phyloP scores from a whole-genome alignment of 352 stramenopile genomes.

The Pythium oligandrum region DNA sequence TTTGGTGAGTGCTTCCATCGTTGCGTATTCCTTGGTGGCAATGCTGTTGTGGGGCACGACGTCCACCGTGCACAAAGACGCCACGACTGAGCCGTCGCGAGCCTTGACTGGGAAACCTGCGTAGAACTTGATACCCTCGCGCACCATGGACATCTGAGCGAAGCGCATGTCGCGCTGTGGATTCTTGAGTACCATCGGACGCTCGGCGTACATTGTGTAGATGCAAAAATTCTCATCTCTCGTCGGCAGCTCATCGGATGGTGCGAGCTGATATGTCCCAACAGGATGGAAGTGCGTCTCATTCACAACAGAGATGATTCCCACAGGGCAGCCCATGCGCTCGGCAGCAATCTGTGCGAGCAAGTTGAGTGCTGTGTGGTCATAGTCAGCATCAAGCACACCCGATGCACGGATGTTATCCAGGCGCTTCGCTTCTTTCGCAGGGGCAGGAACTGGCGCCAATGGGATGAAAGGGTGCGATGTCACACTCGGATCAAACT shows the following conservation, averaged over 20 bases:
- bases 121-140: conserved; percentile 56
- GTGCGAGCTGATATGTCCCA: conserved; percentile 35
- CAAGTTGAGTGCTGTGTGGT: conserved; percentile 42
- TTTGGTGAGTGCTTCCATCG: conserved; percentile 55
- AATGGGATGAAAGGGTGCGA: conserved; percentile 35
- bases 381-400: conserved; percentile 34
- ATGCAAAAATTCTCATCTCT: conserved; percentile 57
- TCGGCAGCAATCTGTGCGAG: conserved; percentile 49
- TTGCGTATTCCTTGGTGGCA: conserved; percentile 65
- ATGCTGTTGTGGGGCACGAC: conserved; percentile 46
- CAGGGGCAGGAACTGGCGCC: conserved; percentile 27
- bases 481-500: conserved; percentile 32
- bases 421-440: conserved; percentile 42
- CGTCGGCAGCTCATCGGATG: conserved; percentile 21
- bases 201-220: conserved; percentile 54
- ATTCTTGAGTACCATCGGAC: conserved; percentile 60
- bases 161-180: conserved; percentile 61
- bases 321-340: conserved; percentile 45
- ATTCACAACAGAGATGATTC: conserved; percentile 56
- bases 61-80: conserved; percentile 39
- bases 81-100: conserved; percentile 40
- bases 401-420: conserved; percentile 38
- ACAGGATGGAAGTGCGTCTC: conserved; percentile 45
- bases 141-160: conserved; percentile 35
- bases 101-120: conserved; percentile 50